phyloP scores from a whole-genome alignment of 441 rosid species.

The Gossypium schwendimanii region DNA sequence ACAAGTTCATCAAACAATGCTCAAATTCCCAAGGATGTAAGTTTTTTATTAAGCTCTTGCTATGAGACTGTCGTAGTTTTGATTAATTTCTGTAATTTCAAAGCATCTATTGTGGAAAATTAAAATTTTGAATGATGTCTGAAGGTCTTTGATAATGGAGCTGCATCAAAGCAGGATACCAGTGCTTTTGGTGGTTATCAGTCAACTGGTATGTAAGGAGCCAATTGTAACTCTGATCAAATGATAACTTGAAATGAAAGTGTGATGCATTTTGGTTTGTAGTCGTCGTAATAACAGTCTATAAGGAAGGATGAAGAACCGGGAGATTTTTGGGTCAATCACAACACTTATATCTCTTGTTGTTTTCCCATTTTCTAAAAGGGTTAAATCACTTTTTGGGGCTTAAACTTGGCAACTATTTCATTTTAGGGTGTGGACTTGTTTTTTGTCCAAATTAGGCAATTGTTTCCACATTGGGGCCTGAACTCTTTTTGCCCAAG shows the following conservation, averaged over 20 bases:
- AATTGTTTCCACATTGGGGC: too few species aligned
- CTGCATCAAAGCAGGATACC: conserved; percentile 40
- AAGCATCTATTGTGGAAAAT: not conserved
- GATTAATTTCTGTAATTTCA: conserved; percentile 3
- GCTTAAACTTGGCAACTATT: too few species aligned
- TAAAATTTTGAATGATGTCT: conserved; percentile 18
- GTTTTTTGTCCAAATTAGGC: too few species aligned
- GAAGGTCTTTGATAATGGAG: conserved; percentile 73
- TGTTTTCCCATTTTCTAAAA: not conserved
- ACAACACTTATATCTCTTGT: not conserved
- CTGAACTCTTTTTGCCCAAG: too few species aligned
- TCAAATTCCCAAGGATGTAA: conserved; percentile 44
- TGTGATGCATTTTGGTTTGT: not conserved
- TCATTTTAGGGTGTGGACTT: too few species aligned
- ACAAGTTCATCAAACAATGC: conserved; percentile 44
- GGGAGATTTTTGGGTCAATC: not conserved
- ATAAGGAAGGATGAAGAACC: not conserved
- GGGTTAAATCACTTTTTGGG: too few species aligned
- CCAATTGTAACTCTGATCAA: not conserved
- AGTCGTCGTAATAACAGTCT: not conserved
- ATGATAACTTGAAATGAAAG: conserved; percentile 2
- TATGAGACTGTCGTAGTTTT: not conserved
- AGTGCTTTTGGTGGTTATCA: conserved; percentile 36
- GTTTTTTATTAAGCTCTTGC: conserved; percentile 13
- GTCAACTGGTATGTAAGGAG: conserved; percentile 45